Conservation (phyloP, 179 eudicot species). For the Beta macrorhiza region DNA sequence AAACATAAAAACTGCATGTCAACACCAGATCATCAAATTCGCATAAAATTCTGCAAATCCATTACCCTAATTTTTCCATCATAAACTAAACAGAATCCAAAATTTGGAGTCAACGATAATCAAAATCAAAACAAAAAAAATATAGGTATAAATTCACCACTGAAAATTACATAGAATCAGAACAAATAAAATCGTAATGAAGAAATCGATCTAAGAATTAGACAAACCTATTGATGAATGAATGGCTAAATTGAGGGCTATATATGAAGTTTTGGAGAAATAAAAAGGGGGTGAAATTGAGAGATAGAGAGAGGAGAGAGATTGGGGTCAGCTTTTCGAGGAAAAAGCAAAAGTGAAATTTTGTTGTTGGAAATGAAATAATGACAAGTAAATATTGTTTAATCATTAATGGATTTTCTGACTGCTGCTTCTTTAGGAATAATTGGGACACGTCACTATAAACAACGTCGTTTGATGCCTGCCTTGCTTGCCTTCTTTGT, state of each 20-base stretch:
- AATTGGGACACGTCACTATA: not conserved
- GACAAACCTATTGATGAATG: conserved; percentile 4
- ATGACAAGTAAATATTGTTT: no score
- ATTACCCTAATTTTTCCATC: conserved; percentile 9
- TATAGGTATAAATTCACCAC: not conserved
- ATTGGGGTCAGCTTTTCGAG: conserved; percentile 23
- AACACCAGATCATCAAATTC: conserved; percentile 7
- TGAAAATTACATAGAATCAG: not conserved
- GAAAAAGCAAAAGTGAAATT: conserved; percentile 9
- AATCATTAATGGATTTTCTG: not conserved
- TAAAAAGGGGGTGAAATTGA: not conserved
- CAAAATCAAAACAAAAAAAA: not conserved
- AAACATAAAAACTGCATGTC: not conserved
- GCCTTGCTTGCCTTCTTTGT: not conserved
- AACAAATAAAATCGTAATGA: not conserved
- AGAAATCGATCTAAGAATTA: not conserved
- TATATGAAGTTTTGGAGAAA: not conserved
- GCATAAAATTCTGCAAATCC: not conserved
- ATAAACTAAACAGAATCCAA: not conserved
- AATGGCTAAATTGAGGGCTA: not conserved
- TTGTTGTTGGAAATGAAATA: conserved; percentile 3
- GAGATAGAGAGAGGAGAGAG: conserved; percentile 16
- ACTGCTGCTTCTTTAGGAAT: not conserved
- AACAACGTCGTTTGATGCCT: not conserved
- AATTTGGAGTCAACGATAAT: conserved; percentile 7